Evolutionary conservation across 306 rosid genomes (phyloP), one percentile per base, ranked within the genome.

Genomic region (Mimosa pudica): DNA sequence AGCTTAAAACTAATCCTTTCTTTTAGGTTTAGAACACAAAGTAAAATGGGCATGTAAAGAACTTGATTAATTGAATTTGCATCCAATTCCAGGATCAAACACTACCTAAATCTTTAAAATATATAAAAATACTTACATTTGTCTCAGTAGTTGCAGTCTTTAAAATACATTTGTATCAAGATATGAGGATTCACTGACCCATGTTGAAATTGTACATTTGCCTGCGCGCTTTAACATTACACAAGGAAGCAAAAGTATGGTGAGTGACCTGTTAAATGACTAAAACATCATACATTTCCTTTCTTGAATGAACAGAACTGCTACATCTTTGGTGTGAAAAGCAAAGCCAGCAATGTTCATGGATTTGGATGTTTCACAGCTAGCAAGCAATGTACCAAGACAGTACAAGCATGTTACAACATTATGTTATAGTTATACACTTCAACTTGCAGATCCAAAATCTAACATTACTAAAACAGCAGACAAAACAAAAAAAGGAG

Each of bases 371-470:
- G 41, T 70, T 70, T 24, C 9, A 12, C 36, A 69, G 24, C 18
- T 47, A 20, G 41, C 20, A 20, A 20, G 20, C 74, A 47, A 70
- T 11, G 52, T 5, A 47, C 41, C 24, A 5, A 1, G 58, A 46
- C 58, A 47, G 30, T 47, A 70, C 74, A 36, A 36, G 35, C 33
- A 60, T 10, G 77, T 38, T 46, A 76, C 71, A 46, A 17, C 38
- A 63, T 45, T 47, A 64, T 64, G 72, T 36, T 36, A 46, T 76
- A 62, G 76, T 84, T 82, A 68, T 62, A 84, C 87, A 84, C 77
- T 81, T 79, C 78, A 84, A 72, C 77, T 62, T 71, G 76, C 77
- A 82, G 61, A 24, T 63, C 58, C 41, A 82, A 77, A 77, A 82
- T 62, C 86, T 55, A 79, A 82, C n/a, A 64, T 46, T 41, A 79